phyloP scores from a whole-genome alignment of 495 filamentous ascomycete genomes.

The Rostrohypoxylon terebratum region DNA sequence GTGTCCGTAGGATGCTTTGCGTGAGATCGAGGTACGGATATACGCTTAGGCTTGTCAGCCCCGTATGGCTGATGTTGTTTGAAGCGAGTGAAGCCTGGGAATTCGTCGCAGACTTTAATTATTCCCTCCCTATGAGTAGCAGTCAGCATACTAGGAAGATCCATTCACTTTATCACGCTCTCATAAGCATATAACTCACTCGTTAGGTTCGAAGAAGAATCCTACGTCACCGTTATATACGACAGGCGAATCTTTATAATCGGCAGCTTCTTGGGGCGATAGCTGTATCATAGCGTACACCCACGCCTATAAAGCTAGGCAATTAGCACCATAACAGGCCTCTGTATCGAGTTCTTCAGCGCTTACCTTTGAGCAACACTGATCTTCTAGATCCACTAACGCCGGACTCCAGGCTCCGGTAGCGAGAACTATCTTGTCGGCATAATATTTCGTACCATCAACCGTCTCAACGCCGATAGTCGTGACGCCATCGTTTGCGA shows the following conservation, averaged over 20 bases:
- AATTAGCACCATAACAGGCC: conserved; percentile 15
- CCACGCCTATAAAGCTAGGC: conserved; percentile 56
- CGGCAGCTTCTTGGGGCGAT: conserved; percentile 61
- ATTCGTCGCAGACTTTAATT: conserved; percentile 47
- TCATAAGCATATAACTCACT: conserved; percentile 48
- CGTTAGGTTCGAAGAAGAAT: conserved; percentile 70
- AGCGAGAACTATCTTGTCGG: conserved; percentile 51
- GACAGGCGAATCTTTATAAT: conserved; percentile 63
- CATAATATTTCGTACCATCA: conserved; percentile 51
- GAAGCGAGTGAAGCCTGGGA: conserved; percentile 46
- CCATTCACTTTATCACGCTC: conserved; percentile 50
- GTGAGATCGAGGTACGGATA: conserved; percentile 48
- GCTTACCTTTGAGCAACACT: conserved; percentile 48
- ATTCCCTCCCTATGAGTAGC: conserved; percentile 26
- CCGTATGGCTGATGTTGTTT: conserved; percentile 62
- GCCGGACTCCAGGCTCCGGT: conserved; percentile 53
- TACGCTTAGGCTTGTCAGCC: conserved; percentile 63
- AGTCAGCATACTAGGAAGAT: conserved; percentile 22
- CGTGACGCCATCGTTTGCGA: conserved; percentile 31
- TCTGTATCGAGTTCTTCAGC: background rate
- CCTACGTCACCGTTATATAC: conserved; percentile 66
- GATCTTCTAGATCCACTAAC: conserved; percentile 52
- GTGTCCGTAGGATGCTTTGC: conserved; percentile 52
- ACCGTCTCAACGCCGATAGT: conserved; percentile 51
- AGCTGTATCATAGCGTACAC: conserved; percentile 66